Evolutionary conservation across 768 basidiomycete genomes (phyloP), one percentile per base, ranked within the genome.

Genomic region (Boletus rufocinnamomeus): DNA sequence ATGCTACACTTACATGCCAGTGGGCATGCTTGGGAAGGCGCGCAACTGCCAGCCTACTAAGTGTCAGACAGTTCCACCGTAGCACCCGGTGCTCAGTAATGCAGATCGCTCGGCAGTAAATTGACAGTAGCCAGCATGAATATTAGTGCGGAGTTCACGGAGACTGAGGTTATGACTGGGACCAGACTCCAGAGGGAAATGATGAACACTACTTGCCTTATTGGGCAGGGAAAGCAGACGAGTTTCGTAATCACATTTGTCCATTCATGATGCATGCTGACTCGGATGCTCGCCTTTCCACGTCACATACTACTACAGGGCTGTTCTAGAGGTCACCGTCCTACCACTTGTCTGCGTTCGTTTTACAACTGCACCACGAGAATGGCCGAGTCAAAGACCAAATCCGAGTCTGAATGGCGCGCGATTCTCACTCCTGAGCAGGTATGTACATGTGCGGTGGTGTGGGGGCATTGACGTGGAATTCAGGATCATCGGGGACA

Each of bases 351-450:
- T 32, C 47, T 50, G 19, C 61, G 50, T 46, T 53, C 34, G 19
- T 52, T 66, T 45, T 48, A 55, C 51, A 32, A 38, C 46, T 52
- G 53, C 21, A 19, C 43, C 8, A 2, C 54, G 3, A 63, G 48
- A 56, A 70, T 70, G 70, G 37, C 23, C 13, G 65, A 66, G 6
- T 54, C 69, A 54, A 59, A 59, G 60, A 44, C 54, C 17, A 85
- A 92, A 77, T 77, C 84, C 34, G 92, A 94, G 7, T 72, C 77
- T 10, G 94, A 96, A 72, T 97, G 94, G 94, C 81, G 84, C 60
- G 91, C 93, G 2, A 71, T 91, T 45, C 80, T 97, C 49, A 82
- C 84, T 28, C 87, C 84, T 4, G 85, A 93, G 69, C 94, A 97
- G 83, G 93, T 91, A 66, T 41, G 80, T 74, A 28, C 43, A 6